Evolutionary conservation across 108 stramenopile species (phyloP), one percentile per base, ranked within the genome.

Genomic region (Mayamaea pseudoterrestris): DNA sequence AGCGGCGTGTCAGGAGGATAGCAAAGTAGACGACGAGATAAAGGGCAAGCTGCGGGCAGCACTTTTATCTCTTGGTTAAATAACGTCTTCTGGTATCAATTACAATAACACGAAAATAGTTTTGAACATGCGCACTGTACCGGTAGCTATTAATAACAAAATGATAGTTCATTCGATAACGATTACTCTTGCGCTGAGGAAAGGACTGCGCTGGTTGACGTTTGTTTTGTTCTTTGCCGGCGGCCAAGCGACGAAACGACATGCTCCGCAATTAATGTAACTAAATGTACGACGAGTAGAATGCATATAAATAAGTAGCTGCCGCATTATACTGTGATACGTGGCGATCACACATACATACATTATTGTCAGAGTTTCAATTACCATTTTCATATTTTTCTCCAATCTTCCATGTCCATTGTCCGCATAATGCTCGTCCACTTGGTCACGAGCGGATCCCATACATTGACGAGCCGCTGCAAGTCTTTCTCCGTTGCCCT

Each of bases 11-110:
- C 63, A 76, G 2, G 67, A 76, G 26, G 66, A 35, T 11, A 75
- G 72, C 60, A 78, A 78, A 41, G 79, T 92, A 12, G 83, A 79
- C 39, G 74, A 74, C 25, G 90, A 83, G 31, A 50, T 77, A n/a
- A 77, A 92, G 58, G 76, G 61, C 46, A 80, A 85, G 57, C 41
- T 88, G 53, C 67, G 58, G 30, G 52, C 69, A 23, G 76, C 78
- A 14, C 47, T 78, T n/a, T n/a, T n/a, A n/a, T 7, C 69, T 53
- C 3, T 41, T 34, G 16, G 41, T 67, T 8, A 30, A 62, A 48
- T 36, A 43, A n/a, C 41, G 9, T 43, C 9, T 16, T 16, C n/a
- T n/a, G n/a, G n/a, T n/a, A n/a, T n/a, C n/a, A n/a, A n/a, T n/a
- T n/a, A n/a, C n/a, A n/a, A n/a, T n/a, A n/a, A n/a, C n/a, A n/a